Conservation (phyloP, 2,329 filamentous ascomycete genomes). For the Fusarium napiforme region DNA sequence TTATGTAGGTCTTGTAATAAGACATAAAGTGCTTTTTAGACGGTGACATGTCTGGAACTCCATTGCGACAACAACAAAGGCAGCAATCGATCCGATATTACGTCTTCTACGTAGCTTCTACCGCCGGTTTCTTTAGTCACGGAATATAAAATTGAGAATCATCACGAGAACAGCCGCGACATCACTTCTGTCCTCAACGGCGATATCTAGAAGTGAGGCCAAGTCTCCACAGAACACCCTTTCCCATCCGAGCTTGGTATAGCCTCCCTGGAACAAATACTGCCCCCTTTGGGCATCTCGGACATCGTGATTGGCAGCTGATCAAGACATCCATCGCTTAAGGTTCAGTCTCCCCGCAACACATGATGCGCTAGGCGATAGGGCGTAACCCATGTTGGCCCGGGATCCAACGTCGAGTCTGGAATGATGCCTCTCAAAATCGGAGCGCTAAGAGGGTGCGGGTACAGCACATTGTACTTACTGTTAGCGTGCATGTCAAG, state of each 20-base stretch:
- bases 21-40: rapidly evolving
- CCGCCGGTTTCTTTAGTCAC: rapidly evolving
- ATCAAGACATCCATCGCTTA: neutral
- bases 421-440: neutral
- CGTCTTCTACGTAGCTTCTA: neutral
- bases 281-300: neutral
- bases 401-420: neutral
- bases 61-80: neutral
- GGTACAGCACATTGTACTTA: too few species aligned
- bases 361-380: too few species aligned
- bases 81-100: neutral
- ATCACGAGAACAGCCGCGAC: neutral
- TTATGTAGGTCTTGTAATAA: neutral
- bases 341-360: neutral
- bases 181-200: too few species aligned
- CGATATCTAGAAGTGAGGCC: too few species aligned
- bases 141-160: rapidly evolving
- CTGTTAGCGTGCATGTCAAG: neutral
- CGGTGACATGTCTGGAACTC: neutral
- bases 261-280: neutral
- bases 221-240: too few species aligned
- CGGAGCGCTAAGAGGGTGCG: too few species aligned
- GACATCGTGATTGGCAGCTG: neutral
- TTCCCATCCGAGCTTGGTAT: neutral
- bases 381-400: too few species aligned